Evolutionary conservation across 163 green algal genomes (phyloP).

Genomic region (Volvox carteri): DNA sequence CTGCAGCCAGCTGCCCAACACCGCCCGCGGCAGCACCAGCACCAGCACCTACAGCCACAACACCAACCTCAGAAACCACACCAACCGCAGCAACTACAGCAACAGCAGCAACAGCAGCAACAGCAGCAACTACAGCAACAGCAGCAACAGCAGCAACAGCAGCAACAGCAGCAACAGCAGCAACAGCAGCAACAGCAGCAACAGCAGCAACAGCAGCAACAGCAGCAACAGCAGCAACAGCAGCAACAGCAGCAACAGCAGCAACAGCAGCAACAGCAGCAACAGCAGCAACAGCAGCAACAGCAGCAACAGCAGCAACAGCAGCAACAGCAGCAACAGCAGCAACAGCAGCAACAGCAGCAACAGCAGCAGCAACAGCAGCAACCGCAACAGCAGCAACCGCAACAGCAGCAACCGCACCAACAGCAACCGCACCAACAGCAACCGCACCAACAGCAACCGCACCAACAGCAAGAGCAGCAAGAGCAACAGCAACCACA

Average conservation of each 20-base stretch:
- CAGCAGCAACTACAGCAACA: too few relatives aligned
- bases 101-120: too few relatives aligned
- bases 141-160: too few relatives aligned
- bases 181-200: neutral
- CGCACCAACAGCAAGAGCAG: too few relatives aligned
- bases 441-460: neutral
- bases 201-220: neutral
- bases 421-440: neutral
- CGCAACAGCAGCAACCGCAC: neutral
- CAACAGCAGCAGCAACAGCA: neutral
- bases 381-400: neutral
- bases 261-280: neutral
- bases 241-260: neutral
- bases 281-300: neutral
- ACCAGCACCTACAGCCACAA: too few relatives aligned
- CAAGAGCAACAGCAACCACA: neutral
- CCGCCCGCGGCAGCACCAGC: too few relatives aligned
- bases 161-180: neutral
- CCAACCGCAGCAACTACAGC: too few relatives aligned
- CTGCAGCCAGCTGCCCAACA: too few relatives aligned
- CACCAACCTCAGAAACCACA: too few relatives aligned
- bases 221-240: neutral
- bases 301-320: conserved; percentile 22
- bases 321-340: conserved; percentile 13
- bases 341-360: neutral